Evolutionary conservation across 2,329 filamentous ascomycete species (phyloP).

Genomic region (Aspergillus terreus): DNA sequence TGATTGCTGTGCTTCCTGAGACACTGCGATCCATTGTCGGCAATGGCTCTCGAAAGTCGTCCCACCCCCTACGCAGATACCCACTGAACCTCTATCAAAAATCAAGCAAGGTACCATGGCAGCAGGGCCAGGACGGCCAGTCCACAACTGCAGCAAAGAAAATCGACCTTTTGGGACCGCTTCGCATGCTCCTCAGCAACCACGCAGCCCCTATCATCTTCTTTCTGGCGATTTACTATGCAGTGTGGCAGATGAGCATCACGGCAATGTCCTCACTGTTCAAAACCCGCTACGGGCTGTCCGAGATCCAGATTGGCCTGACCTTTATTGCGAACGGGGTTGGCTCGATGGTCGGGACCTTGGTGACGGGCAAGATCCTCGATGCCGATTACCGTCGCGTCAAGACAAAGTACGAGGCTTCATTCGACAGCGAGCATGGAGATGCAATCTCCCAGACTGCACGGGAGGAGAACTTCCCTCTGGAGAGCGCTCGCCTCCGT

Average conservation of each 20-base stretch:
- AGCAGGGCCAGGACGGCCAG: background rate
- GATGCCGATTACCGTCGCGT: constrained; percentile 50
- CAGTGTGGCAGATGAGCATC: constrained; percentile 55
- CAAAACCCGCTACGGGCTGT: constrained; percentile 40
- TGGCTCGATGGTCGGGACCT: constrained; percentile 52
- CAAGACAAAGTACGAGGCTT: constrained; percentile 27
- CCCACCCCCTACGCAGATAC: background rate
- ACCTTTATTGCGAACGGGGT: constrained; percentile 55
- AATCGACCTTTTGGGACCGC: constrained; percentile 45
- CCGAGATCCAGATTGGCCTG: constrained; percentile 46
- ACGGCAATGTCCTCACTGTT: constrained; percentile 52
- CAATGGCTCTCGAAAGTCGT: constrained; percentile 23
- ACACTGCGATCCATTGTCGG: constrained; percentile 36
- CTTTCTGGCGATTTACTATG: constrained; percentile 51
- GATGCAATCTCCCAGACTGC: background rate
- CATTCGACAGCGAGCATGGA: background rate
- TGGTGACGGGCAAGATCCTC: constrained; percentile 51
- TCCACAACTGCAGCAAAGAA: constrained; percentile 12
- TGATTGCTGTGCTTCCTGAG: constrained; percentile 37
- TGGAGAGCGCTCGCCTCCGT: constrained; percentile 52
- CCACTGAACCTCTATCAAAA: constrained; percentile 6
- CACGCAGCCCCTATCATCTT: constrained; percentile 44
- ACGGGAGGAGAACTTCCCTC: constrained; percentile 36
- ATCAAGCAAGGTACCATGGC: constrained; percentile 3
- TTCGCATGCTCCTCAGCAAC: constrained; percentile 47